A percentile compares a stretch with the other conserved stretches of the same genome.
phyloP scores from a whole-genome alignment of 768 basidiomycete species.

The Agrocybe pediades region DNA sequence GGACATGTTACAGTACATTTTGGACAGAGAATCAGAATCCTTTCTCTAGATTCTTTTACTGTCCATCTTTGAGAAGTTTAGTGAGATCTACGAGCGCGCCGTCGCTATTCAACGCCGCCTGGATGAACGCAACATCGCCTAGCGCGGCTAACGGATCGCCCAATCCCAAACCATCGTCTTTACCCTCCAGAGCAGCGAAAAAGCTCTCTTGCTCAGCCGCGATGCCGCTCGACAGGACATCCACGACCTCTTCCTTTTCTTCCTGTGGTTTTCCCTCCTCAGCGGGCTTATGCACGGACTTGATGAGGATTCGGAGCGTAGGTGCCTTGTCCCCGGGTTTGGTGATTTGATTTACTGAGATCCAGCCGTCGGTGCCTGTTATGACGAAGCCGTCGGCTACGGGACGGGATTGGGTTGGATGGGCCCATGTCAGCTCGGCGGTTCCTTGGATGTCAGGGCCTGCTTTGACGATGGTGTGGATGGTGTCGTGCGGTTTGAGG shows the following conservation, averaged over 20 bases:
- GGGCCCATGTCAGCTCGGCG: constrained; percentile 64
- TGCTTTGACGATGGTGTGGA: constrained; percentile 57
- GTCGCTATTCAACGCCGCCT: constrained; percentile 71
- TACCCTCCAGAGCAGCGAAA: constrained; percentile 53
- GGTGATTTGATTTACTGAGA: constrained; percentile 43
- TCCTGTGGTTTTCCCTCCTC: constrained; percentile 42
- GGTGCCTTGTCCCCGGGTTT: constrained; percentile 19
- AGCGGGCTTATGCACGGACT: constrained; percentile 33
- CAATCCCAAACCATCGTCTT: constrained; percentile 44
- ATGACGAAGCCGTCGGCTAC: constrained; percentile 45
- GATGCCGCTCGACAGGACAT: constrained; percentile 53
- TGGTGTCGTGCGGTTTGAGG: constrained; percentile 80
- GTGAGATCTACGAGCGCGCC: constrained; percentile 62
- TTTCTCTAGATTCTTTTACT: neutral
- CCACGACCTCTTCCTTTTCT: constrained; percentile 51
- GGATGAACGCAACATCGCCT: constrained; percentile 76
- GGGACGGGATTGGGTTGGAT: constrained; percentile 46
- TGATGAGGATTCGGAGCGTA: constrained; percentile 41
- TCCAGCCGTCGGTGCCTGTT: constrained; percentile 65
- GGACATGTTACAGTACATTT: too few species aligned
- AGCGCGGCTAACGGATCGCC: constrained; percentile 68
- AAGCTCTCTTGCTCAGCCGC: constrained; percentile 59
- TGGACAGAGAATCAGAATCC: too few species aligned
- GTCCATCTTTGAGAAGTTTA: constrained; percentile 27
- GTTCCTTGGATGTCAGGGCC: constrained; percentile 57